Evolutionary conservation across 768 basidiomycete genomes (phyloP).

Genomic region (Cyclocybe aegerita): DNA sequence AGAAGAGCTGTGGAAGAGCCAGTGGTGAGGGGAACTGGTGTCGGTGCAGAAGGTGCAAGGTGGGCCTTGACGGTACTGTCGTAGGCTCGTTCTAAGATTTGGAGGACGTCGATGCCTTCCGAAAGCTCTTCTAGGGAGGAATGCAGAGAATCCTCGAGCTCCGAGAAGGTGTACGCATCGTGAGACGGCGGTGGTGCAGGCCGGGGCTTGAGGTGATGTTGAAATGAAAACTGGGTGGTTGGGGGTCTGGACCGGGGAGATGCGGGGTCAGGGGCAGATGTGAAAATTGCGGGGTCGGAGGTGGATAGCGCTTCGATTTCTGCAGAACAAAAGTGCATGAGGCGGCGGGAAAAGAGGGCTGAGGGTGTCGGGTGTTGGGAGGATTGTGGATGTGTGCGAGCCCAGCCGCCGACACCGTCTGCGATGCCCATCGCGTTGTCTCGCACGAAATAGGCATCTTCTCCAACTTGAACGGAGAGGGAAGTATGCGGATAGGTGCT

Average conservation of each 20-base stretch:
- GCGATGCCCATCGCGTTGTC: conserved; percentile 91
- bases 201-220: conserved; percentile 25
- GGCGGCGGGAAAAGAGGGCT: conserved; percentile 68
- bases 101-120: conserved; percentile 69
- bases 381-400: conserved; percentile 29
- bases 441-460: conserved; percentile 86
- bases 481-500: conserved; percentile 25
- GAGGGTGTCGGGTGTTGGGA: conserved; percentile 29
- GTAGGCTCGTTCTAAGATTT: conserved; percentile 70
- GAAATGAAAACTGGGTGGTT: conserved; percentile 23
- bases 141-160: conserved; percentile 35
- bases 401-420: conserved; percentile 95
- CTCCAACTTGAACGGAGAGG: conserved; percentile 80
- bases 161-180: conserved; percentile 9
- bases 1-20: conserved; percentile 72
- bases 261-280: conserved; percentile 2
- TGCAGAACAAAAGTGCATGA: conserved; percentile 84
- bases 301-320: conserved; percentile 40
- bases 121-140: conserved; percentile 49
- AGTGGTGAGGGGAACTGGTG: conserved; percentile 36
- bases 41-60: conserved; percentile 32
- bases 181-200: conserved; percentile 12
- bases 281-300: neutral
- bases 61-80: conserved; percentile 65
- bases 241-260: conserved; percentile 3